Evolutionary conservation across 2,329 filamentous ascomycete species (phyloP).

Genomic region (Aureobasidium pullulans): DNA sequence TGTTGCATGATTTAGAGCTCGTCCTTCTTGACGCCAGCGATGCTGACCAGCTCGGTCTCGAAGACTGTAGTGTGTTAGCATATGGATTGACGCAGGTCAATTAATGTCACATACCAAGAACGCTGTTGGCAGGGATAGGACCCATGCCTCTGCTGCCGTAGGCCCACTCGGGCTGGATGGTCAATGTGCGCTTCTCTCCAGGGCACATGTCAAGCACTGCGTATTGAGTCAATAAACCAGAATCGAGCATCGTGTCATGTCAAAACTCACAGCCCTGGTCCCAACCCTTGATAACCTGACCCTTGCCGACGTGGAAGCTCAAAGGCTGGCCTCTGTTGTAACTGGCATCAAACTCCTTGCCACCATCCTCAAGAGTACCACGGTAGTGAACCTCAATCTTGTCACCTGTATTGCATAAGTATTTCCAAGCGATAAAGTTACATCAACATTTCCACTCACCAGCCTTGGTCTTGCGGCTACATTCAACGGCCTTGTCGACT

Average conservation of each 20-base stretch:
- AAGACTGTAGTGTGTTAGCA: conserved; percentile 54
- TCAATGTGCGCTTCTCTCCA: conserved; percentile 86
- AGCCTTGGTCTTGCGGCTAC: conserved; percentile 59
- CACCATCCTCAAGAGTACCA: conserved; percentile 67
- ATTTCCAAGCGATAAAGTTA: background rate
- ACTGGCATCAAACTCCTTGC: conserved; percentile 45
- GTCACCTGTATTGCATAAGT: conserved; percentile 49
- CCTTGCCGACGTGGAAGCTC: conserved; percentile 69
- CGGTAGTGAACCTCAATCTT: conserved; percentile 80
- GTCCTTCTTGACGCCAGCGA: conserved; percentile 58
- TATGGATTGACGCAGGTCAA: conserved; percentile 18
- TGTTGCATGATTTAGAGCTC: conserved; percentile 20
- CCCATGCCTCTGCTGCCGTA: conserved; percentile 75
- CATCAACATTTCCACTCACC: conserved; percentile 25
- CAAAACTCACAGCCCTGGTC: conserved; percentile 56
- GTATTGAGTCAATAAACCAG: too few species aligned
- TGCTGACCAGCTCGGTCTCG: conserved; percentile 81
- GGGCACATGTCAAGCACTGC: conserved; percentile 83
- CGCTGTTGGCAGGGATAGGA: conserved; percentile 78
- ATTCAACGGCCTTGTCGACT: conserved; percentile 65
- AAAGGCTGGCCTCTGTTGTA: conserved; percentile 77
- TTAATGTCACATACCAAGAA: conserved; percentile 53
- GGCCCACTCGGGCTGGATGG: conserved; percentile 77
- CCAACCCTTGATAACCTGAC: conserved; percentile 94
- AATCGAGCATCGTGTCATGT: background rate